Percentiles rank a stretch among this genome's conserved stretches.
Conservation (phyloP, 768 basidiomycete species). For the Asterophora parasitica region DNA sequence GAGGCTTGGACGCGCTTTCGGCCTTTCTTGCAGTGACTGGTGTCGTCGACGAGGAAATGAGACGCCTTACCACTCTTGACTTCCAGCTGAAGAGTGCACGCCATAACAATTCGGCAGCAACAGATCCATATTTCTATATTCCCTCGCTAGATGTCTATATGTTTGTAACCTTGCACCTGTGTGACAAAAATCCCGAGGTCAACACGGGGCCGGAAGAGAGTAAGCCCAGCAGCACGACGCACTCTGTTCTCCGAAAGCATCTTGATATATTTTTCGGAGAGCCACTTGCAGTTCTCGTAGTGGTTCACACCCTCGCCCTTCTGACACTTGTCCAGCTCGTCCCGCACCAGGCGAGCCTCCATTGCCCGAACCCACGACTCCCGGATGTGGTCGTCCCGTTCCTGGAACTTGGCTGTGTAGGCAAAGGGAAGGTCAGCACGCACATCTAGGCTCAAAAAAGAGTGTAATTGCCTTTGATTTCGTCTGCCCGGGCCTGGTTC, state of each 20-base stretch:
- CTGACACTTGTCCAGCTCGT: constrained; percentile 88
- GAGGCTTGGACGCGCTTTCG: no score
- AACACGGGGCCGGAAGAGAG: no score
- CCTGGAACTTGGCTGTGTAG: constrained; percentile 51
- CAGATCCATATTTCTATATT: no score
- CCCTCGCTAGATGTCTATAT: constrained; percentile 37
- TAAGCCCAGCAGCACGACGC: constrained; percentile 30
- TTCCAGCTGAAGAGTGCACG: no score
- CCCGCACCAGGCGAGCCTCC: constrained; percentile 85
- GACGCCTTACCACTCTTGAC: no score
- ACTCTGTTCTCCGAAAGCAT: constrained; percentile 84
- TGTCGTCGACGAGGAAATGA: no score
- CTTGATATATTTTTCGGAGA: constrained; percentile 74
- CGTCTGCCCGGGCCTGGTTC: constrained; percentile 37
- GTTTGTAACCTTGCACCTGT: constrained; percentile 86
- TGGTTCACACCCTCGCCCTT: constrained; percentile 88
- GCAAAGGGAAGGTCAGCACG: neutral
- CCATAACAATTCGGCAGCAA: no score
- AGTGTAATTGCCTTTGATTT: constrained; percentile 45
- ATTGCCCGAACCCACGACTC: constrained; percentile 95
- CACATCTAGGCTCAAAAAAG: neutral
- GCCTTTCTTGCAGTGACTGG: no score
- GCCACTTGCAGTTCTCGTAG: constrained; percentile 82
- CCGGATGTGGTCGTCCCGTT: constrained; percentile 72
- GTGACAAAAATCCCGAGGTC: constrained; percentile 1